Conservation (phyloP, 257 asterid species). For the Solanum corneliomulleri region DNA sequence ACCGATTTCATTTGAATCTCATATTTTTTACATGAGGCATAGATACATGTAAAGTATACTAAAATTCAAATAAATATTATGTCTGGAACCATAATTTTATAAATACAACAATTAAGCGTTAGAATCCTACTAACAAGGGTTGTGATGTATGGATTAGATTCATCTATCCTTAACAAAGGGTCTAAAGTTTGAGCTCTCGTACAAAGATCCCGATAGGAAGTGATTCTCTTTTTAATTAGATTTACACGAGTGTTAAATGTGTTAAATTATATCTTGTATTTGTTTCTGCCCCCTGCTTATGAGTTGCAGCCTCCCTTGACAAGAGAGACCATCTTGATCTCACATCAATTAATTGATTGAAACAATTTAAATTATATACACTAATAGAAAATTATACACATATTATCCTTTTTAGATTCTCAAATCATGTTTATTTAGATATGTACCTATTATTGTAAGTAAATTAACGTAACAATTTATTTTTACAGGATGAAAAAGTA, state of each 20-base stretch:
- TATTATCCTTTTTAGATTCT: no score
- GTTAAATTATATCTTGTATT: no score
- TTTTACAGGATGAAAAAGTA: conserved; percentile 23
- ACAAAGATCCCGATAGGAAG: no score
- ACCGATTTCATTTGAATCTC: no score
- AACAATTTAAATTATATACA: neutral
- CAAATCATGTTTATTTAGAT: neutral
- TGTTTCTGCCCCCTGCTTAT: neutral
- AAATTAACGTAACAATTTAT: neutral
- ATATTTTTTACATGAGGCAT: no score
- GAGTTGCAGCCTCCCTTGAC: neutral
- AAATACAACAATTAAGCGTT: neutral
- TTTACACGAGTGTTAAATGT: no score
- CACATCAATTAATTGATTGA: neutral
- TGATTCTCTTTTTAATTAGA: no score
- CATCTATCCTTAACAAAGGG: no score
- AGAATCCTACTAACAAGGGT: neutral
- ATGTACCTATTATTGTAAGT: neutral
- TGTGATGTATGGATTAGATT: neutral
- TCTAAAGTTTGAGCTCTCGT: no score
- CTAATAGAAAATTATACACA: no score
- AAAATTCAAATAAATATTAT: no score
- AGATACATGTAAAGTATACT: no score
- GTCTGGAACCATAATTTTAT: neutral
- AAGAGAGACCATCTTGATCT: neutral